Percentiles rank a stretch among this genome's conserved stretches.
phyloP scores from a whole-genome alignment of 73 alveolate species.

The Uronychia setigera region DNA sequence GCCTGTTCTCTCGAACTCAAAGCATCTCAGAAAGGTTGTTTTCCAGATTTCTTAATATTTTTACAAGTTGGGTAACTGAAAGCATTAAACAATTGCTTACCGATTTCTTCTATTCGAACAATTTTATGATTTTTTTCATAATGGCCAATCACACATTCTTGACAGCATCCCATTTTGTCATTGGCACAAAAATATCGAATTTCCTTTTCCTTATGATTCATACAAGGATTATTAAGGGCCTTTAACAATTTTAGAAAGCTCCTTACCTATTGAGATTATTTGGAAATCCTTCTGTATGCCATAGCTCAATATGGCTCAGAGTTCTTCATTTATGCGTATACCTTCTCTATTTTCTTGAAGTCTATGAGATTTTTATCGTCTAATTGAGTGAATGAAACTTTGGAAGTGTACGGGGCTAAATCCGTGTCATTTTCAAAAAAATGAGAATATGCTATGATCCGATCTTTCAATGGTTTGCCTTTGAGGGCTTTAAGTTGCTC shows the following conservation, averaged over 20 bases:
- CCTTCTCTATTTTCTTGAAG: not conserved
- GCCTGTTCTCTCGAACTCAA: not conserved
- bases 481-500: not conserved
- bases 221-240: not conserved
- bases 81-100: not conserved
- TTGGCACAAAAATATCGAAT: not conserved
- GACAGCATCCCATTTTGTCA: not conserved
- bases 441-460: not conserved
- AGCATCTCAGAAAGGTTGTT: not conserved
- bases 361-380: not conserved
- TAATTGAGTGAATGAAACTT: not conserved
- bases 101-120: not conserved
- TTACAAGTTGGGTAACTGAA: not conserved
- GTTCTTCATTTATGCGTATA: too few species aligned
- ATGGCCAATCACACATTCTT: not conserved
- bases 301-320: not conserved
- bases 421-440: not conserved
- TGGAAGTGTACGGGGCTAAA: not conserved
- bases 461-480: not conserved
- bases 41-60: not conserved
- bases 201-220: not conserved
- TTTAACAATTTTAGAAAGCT: too few species aligned
- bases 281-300: not conserved
- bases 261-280: not conserved
- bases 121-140: not conserved